Evolutionary conservation across 495 filamentous ascomycete genomes (phyloP).

Genomic region (Annulohypoxylon stygium): DNA sequence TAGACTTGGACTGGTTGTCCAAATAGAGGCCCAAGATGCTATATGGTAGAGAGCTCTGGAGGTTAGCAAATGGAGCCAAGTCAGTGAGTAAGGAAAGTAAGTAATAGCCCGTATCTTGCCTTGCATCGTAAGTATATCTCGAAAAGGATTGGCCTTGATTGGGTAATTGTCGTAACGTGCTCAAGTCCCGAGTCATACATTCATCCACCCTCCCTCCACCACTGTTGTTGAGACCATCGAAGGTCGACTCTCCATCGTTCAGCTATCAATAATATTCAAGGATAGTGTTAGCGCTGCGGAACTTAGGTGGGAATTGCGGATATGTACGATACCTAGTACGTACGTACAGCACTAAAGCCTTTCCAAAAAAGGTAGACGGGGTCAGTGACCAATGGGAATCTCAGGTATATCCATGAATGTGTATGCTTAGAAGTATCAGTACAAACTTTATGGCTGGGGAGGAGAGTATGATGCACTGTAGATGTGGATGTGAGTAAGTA

Average conservation of each 20-base stretch:
- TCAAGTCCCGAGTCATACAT: conserved; percentile 7
- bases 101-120: conserved; percentile 31
- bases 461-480: conserved; percentile 24
- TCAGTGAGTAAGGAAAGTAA: conserved; percentile 21
- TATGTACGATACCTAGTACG: neutral
- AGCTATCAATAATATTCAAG: conserved; percentile 24
- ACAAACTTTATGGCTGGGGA: conserved; percentile 10
- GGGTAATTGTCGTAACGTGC: conserved; percentile 14
- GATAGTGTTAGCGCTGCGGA: conserved; percentile 34
- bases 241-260: neutral
- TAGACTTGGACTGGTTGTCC: conserved; percentile 34
- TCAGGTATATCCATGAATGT: too few relatives aligned
- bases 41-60: neutral
- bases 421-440: conserved; percentile 12
- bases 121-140: conserved; percentile 20
- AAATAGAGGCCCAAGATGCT: conserved; percentile 31
- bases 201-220: conserved; percentile 15
- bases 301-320: conserved; percentile 37
- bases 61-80: conserved; percentile 19
- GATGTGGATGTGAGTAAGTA: neutral
- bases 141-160: neutral
- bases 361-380: conserved; percentile 17
- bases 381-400: conserved; percentile 25
- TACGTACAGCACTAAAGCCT: conserved; percentile 9
- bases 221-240: neutral